Percentiles rank a stretch among this genome's conserved stretches.
Evolutionary conservation across 495 filamentous ascomycete genomes (phyloP).

Genomic region (Pseudevernia furfuracea): DNA sequence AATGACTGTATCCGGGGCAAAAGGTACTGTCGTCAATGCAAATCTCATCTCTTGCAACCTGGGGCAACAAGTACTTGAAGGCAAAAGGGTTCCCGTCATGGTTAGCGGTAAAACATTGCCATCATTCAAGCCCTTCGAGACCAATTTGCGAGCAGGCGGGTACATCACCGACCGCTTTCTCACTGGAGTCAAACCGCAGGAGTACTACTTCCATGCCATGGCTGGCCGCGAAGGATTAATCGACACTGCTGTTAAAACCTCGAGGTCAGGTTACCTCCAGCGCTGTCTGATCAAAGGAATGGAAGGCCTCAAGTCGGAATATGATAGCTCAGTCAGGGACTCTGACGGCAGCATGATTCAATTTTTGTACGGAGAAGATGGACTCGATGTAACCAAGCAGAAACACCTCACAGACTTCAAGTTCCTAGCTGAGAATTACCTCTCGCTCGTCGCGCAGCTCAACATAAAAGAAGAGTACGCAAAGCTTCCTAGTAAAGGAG

Average conservation of each 20-base stretch:
- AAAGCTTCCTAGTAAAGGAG: slow-evolving; percentile 40
- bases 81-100: slow-evolving; percentile 91
- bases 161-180: slow-evolving; percentile 96
- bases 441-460: slow-evolving; percentile 48
- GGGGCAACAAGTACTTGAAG: slow-evolving; percentile 94
- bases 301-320: slow-evolving; percentile 87
- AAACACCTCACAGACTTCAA: slow-evolving; percentile 85
- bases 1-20: slow-evolving; percentile 96
- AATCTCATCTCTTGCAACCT: slow-evolving; percentile 97
- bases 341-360: slow-evolving; percentile 89
- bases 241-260: slow-evolving; percentile 98
- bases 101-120: slow-evolving; percentile 94
- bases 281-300: slow-evolving; percentile 98
- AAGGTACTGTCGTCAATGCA: slow-evolving; percentile 87
- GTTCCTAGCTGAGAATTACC: slow-evolving; percentile 76
- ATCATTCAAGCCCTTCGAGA: slow-evolving; percentile 88
- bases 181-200: slow-evolving; percentile 93
- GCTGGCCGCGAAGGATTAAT: slow-evolving; percentile 97
- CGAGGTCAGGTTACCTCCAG: slow-evolving; percentile 91
- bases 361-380: slow-evolving; percentile 96
- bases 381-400: slow-evolving; percentile 86
- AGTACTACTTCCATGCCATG: slow-evolving; percentile 99
- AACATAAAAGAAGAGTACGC: slow-evolving; percentile 44
- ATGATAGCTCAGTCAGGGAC: slow-evolving; percentile 90
- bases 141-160: slow-evolving; percentile 81